A percentile compares a stretch with the other conserved stretches of the same genome.
These are phyloP conservation scores for Eutrema yunnanense DNA, from an alignment of 345 rosid species.

Conservation along the genomic window DNA sequence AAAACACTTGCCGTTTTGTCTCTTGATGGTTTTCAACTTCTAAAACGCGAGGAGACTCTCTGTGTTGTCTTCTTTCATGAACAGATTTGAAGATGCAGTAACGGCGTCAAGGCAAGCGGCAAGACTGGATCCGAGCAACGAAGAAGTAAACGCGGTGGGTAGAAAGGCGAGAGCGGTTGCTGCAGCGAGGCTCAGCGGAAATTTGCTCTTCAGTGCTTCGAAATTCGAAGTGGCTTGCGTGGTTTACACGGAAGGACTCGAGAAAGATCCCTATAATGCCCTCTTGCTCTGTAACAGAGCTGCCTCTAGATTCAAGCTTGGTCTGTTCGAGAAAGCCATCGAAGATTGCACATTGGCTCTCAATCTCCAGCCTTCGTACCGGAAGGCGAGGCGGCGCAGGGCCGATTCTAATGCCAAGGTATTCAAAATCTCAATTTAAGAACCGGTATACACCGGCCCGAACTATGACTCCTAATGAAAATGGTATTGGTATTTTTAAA, in stretches of 20 bases:
- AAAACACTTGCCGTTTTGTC: background rate
- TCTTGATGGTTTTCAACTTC: background rate
- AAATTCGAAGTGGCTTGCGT: conserved; percentile 57
- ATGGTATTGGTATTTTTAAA: background rate
- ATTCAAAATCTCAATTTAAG: background rate
- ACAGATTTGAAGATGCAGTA: conserved; percentile 79
- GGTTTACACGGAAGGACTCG: conserved; percentile 76
- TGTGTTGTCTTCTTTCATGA: background rate
- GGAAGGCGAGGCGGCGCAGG: conserved; percentile 76
- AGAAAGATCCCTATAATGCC: conserved; percentile 64
- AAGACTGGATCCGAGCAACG: conserved; percentile 58
- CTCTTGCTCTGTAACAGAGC: conserved; percentile 88
- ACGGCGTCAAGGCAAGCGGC: conserved; percentile 64
- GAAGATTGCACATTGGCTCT: conserved; percentile 85
- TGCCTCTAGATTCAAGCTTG: conserved; percentile 65
- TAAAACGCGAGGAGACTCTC: background rate
- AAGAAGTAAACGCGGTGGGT: conserved; percentile 39
- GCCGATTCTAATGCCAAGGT: conserved; percentile 81
- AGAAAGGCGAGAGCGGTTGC: conserved; percentile 53
- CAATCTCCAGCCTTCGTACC: conserved; percentile 53
- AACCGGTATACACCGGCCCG: background rate
- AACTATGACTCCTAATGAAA: background rate
- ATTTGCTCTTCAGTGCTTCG: conserved; percentile 60
- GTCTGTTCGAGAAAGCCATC: conserved; percentile 58
- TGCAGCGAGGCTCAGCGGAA: conserved; percentile 63